Percentiles rank a stretch among this genome's conserved stretches.
Conservation (phyloP, 768 basidiomycete species). For the Cyathus striatus region DNA sequence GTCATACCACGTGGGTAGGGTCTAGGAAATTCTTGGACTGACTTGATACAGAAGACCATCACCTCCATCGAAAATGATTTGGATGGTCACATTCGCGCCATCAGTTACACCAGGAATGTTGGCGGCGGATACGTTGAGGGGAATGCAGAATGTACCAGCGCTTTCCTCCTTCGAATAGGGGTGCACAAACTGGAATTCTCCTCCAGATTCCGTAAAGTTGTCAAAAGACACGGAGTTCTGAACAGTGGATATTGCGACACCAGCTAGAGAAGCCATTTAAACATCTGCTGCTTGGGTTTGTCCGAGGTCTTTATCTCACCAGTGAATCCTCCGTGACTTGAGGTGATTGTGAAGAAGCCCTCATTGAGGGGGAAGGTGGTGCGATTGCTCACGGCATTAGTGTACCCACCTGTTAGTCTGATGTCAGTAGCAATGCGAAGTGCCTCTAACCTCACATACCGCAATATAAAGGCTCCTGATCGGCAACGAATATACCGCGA, state of each 20-base stretch:
- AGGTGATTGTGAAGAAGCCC: conserved; percentile 54
- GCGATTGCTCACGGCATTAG: conserved; percentile 45
- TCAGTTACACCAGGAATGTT: conserved; percentile 5
- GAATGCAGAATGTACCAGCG: conserved; percentile 27
- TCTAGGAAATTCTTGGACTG: background rate
- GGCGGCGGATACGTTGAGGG: conserved; percentile 19
- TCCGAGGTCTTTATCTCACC: conserved; percentile 41
- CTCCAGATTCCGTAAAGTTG: conserved; percentile 47
- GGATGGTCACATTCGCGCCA: conserved; percentile 13
- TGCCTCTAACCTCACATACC: conserved; percentile 49
- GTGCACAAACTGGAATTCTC: conserved; percentile 25
- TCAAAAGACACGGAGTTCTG: conserved; percentile 58
- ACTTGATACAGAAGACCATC: conserved; percentile 9
- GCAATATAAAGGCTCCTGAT: conserved; percentile 54
- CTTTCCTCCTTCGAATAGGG: conserved; percentile 42
- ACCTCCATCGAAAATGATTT: conserved; percentile 9
- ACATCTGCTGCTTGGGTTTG: too few species aligned
- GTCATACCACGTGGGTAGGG: background rate
- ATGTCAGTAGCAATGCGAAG: background rate
- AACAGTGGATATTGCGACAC: conserved; percentile 48
- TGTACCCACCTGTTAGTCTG: conserved; percentile 24
- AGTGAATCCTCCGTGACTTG: conserved; percentile 52
- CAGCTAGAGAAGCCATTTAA: conserved; percentile 43
- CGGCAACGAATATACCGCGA: conserved; percentile 60
- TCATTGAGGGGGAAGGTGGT: conserved; percentile 61